Evolutionary conservation across 108 stramenopile genomes (phyloP).

Genomic region (Pseudonitzschia delicatissima): DNA sequence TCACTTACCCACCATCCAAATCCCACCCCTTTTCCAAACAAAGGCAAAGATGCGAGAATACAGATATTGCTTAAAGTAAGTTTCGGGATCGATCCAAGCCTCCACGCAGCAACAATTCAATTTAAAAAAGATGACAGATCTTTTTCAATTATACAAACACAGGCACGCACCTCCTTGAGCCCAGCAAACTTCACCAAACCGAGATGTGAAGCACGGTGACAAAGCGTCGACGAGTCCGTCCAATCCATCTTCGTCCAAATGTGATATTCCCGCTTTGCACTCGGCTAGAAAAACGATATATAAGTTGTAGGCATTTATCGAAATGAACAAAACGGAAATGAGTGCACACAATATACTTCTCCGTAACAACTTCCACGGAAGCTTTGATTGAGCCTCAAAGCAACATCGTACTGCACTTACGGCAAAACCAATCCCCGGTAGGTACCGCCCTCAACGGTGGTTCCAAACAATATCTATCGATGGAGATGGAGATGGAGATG

Average conservation of each 20-base stretch:
- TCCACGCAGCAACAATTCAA: not conserved
- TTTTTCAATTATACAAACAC: not conserved
- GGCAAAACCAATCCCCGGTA: constrained; percentile 77
- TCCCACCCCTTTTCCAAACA: not conserved
- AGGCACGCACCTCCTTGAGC: constrained; percentile 60
- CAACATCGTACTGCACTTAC: no score
- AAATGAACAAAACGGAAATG: no score
- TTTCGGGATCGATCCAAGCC: no score
- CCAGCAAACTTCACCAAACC: constrained; percentile 84
- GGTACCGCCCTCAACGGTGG: constrained; percentile 59
- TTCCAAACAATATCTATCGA: constrained; percentile 23
- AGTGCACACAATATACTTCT: no score
- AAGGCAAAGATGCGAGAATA: not conserved
- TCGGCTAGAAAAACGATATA: constrained; percentile 21
- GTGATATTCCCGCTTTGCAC: constrained; percentile 25
- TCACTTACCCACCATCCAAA: constrained; percentile 17
- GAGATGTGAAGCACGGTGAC: constrained; percentile 59
- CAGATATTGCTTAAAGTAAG: no score
- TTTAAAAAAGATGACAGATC: not conserved
- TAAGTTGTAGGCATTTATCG: no score
- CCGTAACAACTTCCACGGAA: no score
- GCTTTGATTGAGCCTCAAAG: no score
- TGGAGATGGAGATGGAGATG: not conserved
- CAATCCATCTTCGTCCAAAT: constrained; percentile 47
- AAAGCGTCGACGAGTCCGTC: constrained; percentile 64